Conservation (phyloP, 352 stramenopile genomes). For the Phytophthora sp. region DNA sequence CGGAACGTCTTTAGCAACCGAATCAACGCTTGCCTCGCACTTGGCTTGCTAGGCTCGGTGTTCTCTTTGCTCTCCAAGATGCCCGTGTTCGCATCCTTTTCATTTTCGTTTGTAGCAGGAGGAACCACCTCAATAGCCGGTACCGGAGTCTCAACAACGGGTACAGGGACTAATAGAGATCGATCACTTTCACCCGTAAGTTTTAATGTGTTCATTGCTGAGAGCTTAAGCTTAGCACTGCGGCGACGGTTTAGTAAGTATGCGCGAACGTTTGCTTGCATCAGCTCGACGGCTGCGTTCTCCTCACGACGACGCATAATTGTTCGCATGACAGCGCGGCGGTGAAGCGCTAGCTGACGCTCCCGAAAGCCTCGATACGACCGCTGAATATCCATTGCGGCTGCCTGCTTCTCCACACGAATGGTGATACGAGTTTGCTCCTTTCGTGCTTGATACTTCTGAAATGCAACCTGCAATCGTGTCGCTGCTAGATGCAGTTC, state of each 20-base stretch:
- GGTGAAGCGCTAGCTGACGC: slow-evolving; percentile 54
- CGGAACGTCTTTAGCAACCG: slow-evolving; percentile 31
- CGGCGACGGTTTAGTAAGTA: slow-evolving; percentile 59
- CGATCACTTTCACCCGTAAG: slow-evolving; percentile 11
- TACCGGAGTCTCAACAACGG: background rate
- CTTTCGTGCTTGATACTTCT: slow-evolving; percentile 65
- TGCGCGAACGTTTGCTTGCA: slow-evolving; percentile 69
- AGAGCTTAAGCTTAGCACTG: slow-evolving; percentile 24
- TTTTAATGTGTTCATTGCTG: background rate
- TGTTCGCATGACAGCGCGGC: slow-evolving; percentile 56
- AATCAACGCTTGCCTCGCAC: slow-evolving; percentile 25
- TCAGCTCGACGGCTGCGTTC: slow-evolving; percentile 57
- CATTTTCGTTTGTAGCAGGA: slow-evolving; percentile 1
- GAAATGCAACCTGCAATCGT: slow-evolving; percentile 57
- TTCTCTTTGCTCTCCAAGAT: background rate
- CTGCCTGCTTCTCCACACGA: slow-evolving; percentile 55
- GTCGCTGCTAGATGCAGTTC: slow-evolving; percentile 60
- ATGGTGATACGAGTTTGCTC: slow-evolving; percentile 52
- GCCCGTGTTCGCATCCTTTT: background rate
- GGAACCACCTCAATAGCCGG: background rate
- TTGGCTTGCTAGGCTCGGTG: slow-evolving; percentile 2
- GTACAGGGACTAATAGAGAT: background rate
- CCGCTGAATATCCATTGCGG: slow-evolving; percentile 68
- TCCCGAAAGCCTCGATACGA: slow-evolving; percentile 68
- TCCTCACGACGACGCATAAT: slow-evolving; percentile 54